Evolutionary conservation across 192 early-diverging fungal genomes (phyloP).

Genomic region (Coemansia sp.): DNA sequence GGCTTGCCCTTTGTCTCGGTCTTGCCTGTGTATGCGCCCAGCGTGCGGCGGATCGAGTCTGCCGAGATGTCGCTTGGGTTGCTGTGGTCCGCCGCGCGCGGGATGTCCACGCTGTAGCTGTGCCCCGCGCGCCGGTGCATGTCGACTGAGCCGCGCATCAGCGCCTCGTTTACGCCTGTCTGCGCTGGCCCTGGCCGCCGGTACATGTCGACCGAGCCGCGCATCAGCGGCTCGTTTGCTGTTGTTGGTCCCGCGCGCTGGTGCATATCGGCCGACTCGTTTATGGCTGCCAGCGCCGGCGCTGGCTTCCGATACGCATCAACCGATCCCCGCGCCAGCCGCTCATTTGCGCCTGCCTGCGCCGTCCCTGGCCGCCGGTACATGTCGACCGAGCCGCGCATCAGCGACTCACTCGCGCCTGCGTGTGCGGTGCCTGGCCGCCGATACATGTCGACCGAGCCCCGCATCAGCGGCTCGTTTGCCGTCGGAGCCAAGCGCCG

Average conservation of each 20-base stretch:
- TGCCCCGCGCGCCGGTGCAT: conserved; percentile 6
- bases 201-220: not conserved
- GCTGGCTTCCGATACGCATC: too few relatives aligned
- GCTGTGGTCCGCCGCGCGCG: conserved; percentile 15
- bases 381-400: not conserved
- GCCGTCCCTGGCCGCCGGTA: too few relatives aligned
- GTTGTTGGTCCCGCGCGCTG: too few relatives aligned
- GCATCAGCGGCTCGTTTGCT: too few relatives aligned
- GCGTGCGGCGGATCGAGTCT: conserved; percentile 26
- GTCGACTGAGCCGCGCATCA: conserved; percentile 14
- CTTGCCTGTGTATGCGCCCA: conserved; percentile 35
- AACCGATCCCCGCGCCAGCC: not conserved
- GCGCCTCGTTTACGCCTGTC: too few relatives aligned
- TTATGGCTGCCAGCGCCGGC: too few relatives aligned
- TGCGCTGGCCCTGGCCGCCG: not conserved
- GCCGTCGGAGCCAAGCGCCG: too few relatives aligned
- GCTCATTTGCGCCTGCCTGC: too few relatives aligned
- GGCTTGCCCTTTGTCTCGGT: conserved; percentile 20
- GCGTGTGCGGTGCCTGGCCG: not conserved
- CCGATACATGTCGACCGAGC: not conserved
- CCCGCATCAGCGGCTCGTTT: too few relatives aligned
- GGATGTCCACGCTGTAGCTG: conserved; percentile 41
- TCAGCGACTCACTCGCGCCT: too few relatives aligned
- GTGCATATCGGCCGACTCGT: too few relatives aligned
- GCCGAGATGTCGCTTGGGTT: conserved; percentile 20